These are phyloP conservation scores for Omphalotus guepiniiformis DNA, from an alignment of 768 basidiomycete species.

Conservation along the genomic window DNA sequence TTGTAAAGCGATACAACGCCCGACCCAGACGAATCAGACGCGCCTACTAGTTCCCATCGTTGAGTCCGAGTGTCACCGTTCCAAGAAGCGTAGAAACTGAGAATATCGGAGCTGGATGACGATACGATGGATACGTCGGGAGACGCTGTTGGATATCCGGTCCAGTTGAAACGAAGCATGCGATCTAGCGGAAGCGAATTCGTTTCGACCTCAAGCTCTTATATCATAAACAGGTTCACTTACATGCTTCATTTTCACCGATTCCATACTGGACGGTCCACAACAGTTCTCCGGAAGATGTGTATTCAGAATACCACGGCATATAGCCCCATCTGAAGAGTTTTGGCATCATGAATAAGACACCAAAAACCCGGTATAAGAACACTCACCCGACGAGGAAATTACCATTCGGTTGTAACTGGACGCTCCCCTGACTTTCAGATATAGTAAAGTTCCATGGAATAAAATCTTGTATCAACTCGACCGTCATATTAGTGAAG, in stretches of 20 bases:
- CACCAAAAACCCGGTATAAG: neutral
- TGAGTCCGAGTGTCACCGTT: slow-evolving; percentile 16
- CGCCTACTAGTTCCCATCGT: slow-evolving; percentile 10
- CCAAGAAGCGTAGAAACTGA: slow-evolving; percentile 15
- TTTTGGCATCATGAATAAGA: neutral
- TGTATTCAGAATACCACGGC: slow-evolving; percentile 4
- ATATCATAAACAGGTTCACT: neutral
- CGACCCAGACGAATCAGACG: neutral
- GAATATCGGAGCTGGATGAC: neutral
- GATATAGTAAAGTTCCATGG: neutral
- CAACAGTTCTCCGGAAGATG: neutral
- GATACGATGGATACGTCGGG: slow-evolving; percentile 7
- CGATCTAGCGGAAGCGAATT: neutral
- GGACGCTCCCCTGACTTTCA: slow-evolving; percentile 5
- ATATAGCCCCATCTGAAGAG: slow-evolving; percentile 6
- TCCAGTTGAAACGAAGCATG: slow-evolving; percentile 8
- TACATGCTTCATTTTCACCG: slow-evolving; percentile 6
- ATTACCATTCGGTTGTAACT: slow-evolving; percentile 6
- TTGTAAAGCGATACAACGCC: neutral
- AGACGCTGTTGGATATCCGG: slow-evolving; percentile 12
- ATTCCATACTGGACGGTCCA: slow-evolving; percentile 8
- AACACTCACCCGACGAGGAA: neutral
- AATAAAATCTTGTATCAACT: slow-evolving; percentile 2
- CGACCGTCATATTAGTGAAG: slow-evolving; percentile 4
- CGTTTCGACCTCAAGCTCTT: neutral